Percentiles rank a stretch among this genome's conserved stretches.
Conservation (phyloP, 768 basidiomycete species). For the Russula olivacea region DNA sequence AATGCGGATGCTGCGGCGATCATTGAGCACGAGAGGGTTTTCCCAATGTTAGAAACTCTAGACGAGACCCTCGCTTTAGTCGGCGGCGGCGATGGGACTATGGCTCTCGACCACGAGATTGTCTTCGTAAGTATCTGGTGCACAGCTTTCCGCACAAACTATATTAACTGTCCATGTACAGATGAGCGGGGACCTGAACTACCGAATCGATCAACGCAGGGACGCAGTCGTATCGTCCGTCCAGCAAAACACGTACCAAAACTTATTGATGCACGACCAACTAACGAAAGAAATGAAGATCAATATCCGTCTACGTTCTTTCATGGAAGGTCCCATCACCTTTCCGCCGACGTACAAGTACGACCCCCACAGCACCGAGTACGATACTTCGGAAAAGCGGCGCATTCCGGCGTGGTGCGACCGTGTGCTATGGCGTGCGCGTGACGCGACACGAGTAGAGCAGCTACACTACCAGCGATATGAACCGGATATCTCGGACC, state of each 20-base stretch:
- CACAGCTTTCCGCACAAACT: neutral
- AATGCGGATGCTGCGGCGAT: slow-evolving; percentile 87
- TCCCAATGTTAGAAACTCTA: slow-evolving; percentile 42
- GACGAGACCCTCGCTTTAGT: slow-evolving; percentile 64
- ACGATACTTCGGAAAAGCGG: slow-evolving; percentile 84
- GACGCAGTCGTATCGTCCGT: slow-evolving; percentile 73
- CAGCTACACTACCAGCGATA: slow-evolving; percentile 73
- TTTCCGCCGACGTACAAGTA: slow-evolving; percentile 97
- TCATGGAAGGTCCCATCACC: slow-evolving; percentile 72
- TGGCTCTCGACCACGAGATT: slow-evolving; percentile 92
- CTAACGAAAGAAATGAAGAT: slow-evolving; percentile 81
- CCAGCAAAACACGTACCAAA: slow-evolving; percentile 55
- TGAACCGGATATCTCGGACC: slow-evolving; percentile 86
- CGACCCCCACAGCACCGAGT: slow-evolving; percentile 68
- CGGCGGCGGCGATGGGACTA: slow-evolving; percentile 89
- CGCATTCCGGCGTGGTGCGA: slow-evolving; percentile 97
- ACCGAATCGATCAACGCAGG: slow-evolving; percentile 90
- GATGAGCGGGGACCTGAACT: slow-evolving; percentile 95
- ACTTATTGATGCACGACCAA: slow-evolving; percentile 76
- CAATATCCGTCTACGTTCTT: slow-evolving; percentile 82
- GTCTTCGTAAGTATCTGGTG: slow-evolving; percentile 59
- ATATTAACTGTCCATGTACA: slow-evolving; percentile 28
- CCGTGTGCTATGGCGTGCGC: slow-evolving; percentile 74
- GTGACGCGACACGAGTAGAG: slow-evolving; percentile 50
- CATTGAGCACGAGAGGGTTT: slow-evolving; percentile 72